Base-by-base conservation (phyloP, 225 moss, liverwort and hornwort species). In the Sphagnum contortum region DNA sequence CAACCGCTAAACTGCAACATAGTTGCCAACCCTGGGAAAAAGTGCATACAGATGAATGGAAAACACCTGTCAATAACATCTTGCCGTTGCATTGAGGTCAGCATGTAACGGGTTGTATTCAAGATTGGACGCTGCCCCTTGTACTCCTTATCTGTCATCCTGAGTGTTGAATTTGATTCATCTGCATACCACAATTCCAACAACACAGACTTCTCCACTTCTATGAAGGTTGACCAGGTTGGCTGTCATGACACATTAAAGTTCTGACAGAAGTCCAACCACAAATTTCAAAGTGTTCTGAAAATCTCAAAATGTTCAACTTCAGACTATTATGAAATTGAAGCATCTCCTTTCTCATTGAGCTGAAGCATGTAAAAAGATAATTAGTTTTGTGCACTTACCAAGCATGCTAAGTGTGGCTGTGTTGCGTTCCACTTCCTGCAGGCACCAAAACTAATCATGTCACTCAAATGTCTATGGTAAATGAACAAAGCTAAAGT, bases 391-490 rank as follows among this genome's bases (percentile, higher is more conserved):
- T 60, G 57, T 9, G 9, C 64, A 79, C 91, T 56, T 70, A 92
- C 95, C 98, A 52, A 98, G 71, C 11, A 87, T 77, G 68, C 82
- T 79, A 66, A 91, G 80, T 55, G 93, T 98, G 61, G 73, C 91
- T 47, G 80, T 49, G 68, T 89, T 87, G 73, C 93, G 89, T 69
- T 98, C 98, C 73, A 93, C 91, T 73, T 98, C 98, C 93, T 98
- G 79, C 70, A 76, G 48, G 71, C 48, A 9, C 29, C 46, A 6
- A 3, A 64, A 7, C 10, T 14, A 57, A 2, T 12, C 10, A 47
- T 50, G 10, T 47, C 57, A 11, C 2, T 9, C 5, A 45, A 67
- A 4, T 14, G 8, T 45, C 47, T 46, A 48, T 3, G 1, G 29
- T 29, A 29, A 29, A 29, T 1, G 29, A 29, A 29, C 29, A 29